Evolutionary conservation across 139 green algal species (phyloP).

Genomic region (Mychonastes homosphaera): DNA sequence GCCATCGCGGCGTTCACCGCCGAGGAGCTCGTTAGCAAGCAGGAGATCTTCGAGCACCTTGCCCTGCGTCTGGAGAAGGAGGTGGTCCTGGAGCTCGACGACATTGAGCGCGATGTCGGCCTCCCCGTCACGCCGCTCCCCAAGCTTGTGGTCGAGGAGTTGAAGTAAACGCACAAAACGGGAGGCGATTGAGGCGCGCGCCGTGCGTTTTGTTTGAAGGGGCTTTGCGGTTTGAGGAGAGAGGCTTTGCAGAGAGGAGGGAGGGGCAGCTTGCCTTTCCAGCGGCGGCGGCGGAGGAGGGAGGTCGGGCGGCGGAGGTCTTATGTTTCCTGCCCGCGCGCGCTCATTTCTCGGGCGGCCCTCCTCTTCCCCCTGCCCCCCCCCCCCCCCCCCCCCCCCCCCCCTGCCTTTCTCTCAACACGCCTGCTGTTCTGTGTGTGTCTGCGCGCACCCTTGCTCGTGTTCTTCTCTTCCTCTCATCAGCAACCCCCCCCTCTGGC

Average conservation of each 20-base stretch:
- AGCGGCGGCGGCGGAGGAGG: neutral
- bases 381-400: too few relatives aligned
- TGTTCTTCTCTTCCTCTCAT: too few relatives aligned
- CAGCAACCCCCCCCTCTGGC: too few relatives aligned
- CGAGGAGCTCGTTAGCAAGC: slow-evolving; percentile 42
- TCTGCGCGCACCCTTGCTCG: too few relatives aligned
- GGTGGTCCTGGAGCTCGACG: slow-evolving; percentile 24
- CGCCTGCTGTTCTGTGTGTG: too few relatives aligned
- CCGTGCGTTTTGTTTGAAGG: neutral
- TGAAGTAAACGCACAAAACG: too few relatives aligned
- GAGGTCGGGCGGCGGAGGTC: neutral
- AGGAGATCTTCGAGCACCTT: slow-evolving; percentile 39
- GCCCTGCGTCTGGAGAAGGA: slow-evolving; percentile 34
- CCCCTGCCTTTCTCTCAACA: too few relatives aligned
- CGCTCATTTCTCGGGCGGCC: too few relatives aligned
- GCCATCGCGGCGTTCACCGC: slow-evolving; percentile 58
- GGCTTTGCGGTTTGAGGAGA: neutral
- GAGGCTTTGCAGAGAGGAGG: neutral
- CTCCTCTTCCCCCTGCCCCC: too few relatives aligned
- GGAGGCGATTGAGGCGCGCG: neutral
- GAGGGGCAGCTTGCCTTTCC: neutral
- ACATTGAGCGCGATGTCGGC: slow-evolving; percentile 22
- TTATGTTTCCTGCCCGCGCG: neutral
- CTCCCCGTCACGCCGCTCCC: slow-evolving; percentile 12
- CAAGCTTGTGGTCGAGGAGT: slow-evolving; percentile 13